A percentile compares a stretch with the other conserved stretches of the same genome.
Evolutionary conservation across 805 yeast species (phyloP).

Genomic region (Scheffersomyces coipomensis): DNA sequence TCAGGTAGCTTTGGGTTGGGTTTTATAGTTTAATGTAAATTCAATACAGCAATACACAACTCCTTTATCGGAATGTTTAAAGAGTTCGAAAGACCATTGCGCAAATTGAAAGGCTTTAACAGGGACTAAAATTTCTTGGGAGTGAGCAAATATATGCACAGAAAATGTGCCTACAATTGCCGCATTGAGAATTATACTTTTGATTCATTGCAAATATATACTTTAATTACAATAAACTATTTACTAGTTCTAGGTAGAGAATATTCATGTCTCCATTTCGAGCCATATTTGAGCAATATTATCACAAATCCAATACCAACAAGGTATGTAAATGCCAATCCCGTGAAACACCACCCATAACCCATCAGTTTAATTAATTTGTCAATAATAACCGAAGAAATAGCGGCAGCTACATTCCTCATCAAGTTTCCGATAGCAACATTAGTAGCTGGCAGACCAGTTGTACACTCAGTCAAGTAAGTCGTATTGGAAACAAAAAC

Average conservation of each 20-base stretch:
- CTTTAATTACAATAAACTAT: too few species aligned
- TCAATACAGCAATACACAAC: too few species aligned
- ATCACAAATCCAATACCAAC: constrained; percentile 15
- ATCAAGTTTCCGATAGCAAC: constrained; percentile 54
- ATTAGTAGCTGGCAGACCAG: constrained; percentile 50
- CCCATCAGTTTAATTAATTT: constrained; percentile 36
- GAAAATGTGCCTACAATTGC: too few species aligned
- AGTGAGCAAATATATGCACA: too few species aligned
- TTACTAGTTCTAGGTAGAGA: neutral
- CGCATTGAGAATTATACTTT: too few species aligned
- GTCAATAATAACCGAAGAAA: constrained; percentile 46
- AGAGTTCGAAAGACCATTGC: too few species aligned
- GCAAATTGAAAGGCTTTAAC: too few species aligned
- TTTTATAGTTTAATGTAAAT: too few species aligned
- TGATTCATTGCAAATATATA: too few species aligned
- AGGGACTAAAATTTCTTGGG: too few species aligned
- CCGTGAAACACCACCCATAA: constrained; percentile 55
- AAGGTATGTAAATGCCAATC: constrained; percentile 36
- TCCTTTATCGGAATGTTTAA: too few species aligned
- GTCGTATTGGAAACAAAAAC: constrained; percentile 53
- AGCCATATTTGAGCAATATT: constrained; percentile 18
- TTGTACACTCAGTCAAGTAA: constrained; percentile 49
- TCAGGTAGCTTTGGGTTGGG: too few species aligned
- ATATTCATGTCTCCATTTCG: constrained; percentile 20
- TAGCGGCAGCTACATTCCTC: constrained; percentile 54